Evolutionary conservation across 495 filamentous ascomycete species (phyloP).

Genomic region (Gamarada debralockiae): DNA sequence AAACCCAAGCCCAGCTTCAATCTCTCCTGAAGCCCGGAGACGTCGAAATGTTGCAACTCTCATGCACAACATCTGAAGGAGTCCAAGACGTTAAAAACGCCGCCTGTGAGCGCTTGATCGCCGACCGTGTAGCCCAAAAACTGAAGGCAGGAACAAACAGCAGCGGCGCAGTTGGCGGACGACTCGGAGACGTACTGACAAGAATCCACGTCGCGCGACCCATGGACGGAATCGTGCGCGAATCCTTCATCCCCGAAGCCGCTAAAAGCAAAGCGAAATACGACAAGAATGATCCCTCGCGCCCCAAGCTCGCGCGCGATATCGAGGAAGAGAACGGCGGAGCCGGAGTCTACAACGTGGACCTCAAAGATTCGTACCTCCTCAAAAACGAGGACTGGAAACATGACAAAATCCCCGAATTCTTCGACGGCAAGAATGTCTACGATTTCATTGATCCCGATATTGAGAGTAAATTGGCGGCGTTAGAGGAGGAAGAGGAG

Average conservation of each 20-base stretch:
- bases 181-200: slow-evolving; percentile 81
- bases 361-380: slow-evolving; percentile 81
- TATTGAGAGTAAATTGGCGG: slow-evolving; percentile 85
- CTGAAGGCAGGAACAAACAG: slow-evolving; percentile 81
- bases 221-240: slow-evolving; percentile 69
- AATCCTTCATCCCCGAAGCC: slow-evolving; percentile 86
- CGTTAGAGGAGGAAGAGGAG: slow-evolving; percentile 93
- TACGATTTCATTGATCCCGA: slow-evolving; percentile 96
- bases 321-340: slow-evolving; percentile 91
- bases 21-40: slow-evolving; percentile 76
- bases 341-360: slow-evolving; percentile 91
- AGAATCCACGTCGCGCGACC: slow-evolving; percentile 96
- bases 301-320: slow-evolving; percentile 75
- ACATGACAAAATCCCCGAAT: slow-evolving; percentile 90
- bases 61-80: slow-evolving; percentile 92
- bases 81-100: slow-evolving; percentile 92
- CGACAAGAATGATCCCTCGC: slow-evolving; percentile 81
- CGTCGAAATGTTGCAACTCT: slow-evolving; percentile 86
- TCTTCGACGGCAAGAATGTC: slow-evolving; percentile 91
- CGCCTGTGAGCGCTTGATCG: slow-evolving; percentile 88
- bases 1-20: slow-evolving; percentile 73
- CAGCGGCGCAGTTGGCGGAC: slow-evolving; percentile 66
- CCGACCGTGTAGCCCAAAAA: slow-evolving; percentile 90
- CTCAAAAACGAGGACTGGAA: slow-evolving; percentile 89
- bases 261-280: slow-evolving; percentile 79